Evolutionary conservation across 148 eudicot genomes (phyloP), one percentile per base, ranked within the genome.

Genomic region (Camellia granthamiana): DNA sequence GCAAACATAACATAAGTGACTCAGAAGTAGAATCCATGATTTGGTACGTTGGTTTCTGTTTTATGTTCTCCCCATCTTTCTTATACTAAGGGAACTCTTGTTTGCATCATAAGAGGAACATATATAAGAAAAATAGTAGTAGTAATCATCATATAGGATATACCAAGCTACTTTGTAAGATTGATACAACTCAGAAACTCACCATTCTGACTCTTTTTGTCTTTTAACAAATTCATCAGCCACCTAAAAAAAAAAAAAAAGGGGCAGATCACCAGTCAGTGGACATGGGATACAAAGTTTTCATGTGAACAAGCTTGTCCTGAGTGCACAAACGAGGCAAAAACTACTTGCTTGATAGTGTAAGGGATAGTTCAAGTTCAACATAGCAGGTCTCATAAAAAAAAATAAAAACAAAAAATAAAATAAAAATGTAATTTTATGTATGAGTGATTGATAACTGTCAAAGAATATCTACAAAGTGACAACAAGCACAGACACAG

Each of bases 191-290:
- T 52, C n/a, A 47, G 58, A 69, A 62, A 69, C 94, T 86, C 61
- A 95, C 99, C 99, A 96, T 82, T 96, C 99, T 14, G 99, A 92
- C 91, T 96, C 99, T 85, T 92, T 64, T 73, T 94, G 91, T 82
- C 99, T 93, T 82, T 70, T 93, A 77, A 92, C 81, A 83, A 96
- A 91, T 83, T 96, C 99, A 84, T 96, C 95, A 15, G 95, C 98
- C 51, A 93, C 99, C 99, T 95, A 87, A 15, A 41, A 18, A 47
- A 8, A 69, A 74, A 60, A 30, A 4, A 38, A 18, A n/a, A 38
- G 18, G 42, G 51, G 43, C 2, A 38, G 15, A 19, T 47, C 68
- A 3, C 13, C 41, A 21, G 42, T 21, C 30, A 63, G 16, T 19
- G 67, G 67, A 18, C 63, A 13, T 13, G n/a, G 8, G 65, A 58